Conservation (phyloP, 139 green algal genomes). For the Tetradesmus obliquus region DNA sequence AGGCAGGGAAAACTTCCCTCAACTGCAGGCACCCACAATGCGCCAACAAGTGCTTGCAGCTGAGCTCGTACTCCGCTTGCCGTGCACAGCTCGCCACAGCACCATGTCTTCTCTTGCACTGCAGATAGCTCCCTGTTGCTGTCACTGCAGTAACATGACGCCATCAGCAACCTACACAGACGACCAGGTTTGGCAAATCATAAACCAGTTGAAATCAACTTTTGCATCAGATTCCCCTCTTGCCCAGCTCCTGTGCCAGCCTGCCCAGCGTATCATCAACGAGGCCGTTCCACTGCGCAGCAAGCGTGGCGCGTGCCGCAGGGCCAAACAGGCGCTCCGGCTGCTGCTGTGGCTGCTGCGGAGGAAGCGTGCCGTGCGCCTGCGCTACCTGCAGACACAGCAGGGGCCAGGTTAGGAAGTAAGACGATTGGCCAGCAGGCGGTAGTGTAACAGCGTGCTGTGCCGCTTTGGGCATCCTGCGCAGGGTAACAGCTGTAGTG, state of each 20-base stretch:
- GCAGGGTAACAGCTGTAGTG: no score
- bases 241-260: constrained; percentile 31
- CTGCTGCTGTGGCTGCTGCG: background rate
- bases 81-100: no score
- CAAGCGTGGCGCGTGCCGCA: constrained; percentile 21
- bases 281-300: constrained; percentile 23
- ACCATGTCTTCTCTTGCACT: no score
- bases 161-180: no score
- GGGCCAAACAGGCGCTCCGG: constrained; percentile 33
- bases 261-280: constrained; percentile 22
- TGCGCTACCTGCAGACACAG: constrained; percentile 10
- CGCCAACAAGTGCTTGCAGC: no score
- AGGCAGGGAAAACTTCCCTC: no score
- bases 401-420: background rate
- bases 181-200: no score
- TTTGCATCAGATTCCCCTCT: constrained; percentile 7
- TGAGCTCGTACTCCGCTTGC: no score
- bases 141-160: no score
- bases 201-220: background rate
- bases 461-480: no score
- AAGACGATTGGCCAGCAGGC: background rate
- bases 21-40: no score
- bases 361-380: constrained; percentile 28
- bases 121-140: no score
- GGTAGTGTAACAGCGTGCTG: background rate